Evolutionary conservation across 331 rosid species (phyloP), one percentile per base, ranked within the genome.

Genomic region (Quercus lobata): DNA sequence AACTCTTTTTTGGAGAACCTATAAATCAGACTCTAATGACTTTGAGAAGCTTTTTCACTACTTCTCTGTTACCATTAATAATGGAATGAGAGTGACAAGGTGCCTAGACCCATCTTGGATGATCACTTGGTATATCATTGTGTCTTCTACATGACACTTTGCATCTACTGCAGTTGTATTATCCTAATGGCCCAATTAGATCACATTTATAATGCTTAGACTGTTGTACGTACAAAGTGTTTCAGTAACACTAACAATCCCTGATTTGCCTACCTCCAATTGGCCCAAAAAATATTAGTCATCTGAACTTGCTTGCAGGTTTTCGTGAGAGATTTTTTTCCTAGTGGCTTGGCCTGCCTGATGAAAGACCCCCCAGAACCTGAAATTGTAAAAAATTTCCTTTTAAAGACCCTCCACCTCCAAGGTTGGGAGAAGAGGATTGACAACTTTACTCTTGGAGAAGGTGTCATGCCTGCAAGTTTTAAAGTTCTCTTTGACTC

Each of bases 291-390:
- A 49, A 14, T 14, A 49, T 49, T 58, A 21, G 2, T 22, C 30
- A 22, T 8, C 66, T 24, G 66, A 24, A 60, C 66, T 68, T 75
- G 54, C 66, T 32, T 75, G 54, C 56, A 75, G 79, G 79, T 75
- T 22, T 75, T 75, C 30, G 79, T 75, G 70, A 57, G 79, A 75
- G 79, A 75, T 44, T 75, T 75, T 37, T 70, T 75, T 24, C 79
- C 79, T 19, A 58, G 70, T 58, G 79, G 55, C 79, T 75, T 75
- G 34, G 79, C 79, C 34, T 75, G 55, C 34, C 79, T 75, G 21
- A 58, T 75, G 79, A 75, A 29, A 35, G 37, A 24, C 16, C 54
- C 54, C 54, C 54, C 54, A 49, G 77, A 73, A 56, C 37, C 66
- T 15, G 77, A 73, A 7, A 73, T 73, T 44, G 79, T 75, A 21